Base-by-base conservation (phyloP, 331 rosid genomes). In the Pyracantha coccinea region DNA sequence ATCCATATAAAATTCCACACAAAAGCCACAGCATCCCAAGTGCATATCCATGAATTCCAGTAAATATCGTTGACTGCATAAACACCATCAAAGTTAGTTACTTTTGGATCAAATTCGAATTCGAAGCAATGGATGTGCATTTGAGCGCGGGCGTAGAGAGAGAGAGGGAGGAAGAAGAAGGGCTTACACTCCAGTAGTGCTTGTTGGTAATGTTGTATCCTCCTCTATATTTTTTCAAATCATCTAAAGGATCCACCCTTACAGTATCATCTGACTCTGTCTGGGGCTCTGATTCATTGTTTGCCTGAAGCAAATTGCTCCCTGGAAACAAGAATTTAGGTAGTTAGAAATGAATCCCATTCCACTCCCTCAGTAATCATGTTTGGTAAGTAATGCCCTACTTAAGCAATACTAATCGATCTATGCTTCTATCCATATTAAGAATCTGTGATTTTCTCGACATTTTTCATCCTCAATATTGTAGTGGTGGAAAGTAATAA, bases 161-260 rank as follows among this genome's bases (percentile, higher is more conserved):
- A 41, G 66, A 41, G 57, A 67, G 7, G 32, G 19, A 57, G 29
- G 6, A 32, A 60, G 57, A 57, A 78, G 47, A 75, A 74, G 81
- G 68, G 68, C 67, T 82, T 87, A 90, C 97, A 84, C 85, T 77
- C 97, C 93, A 92, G 86, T 92, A 92, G 41, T 92, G 94, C 84
- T 78, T 85, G 80, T 84, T 88, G 76, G 90, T 83, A 81, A 92
- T 79, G 83, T 83, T 77, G 77, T 77, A 90, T 35, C 93, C 93
- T 83, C 92, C 92, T 81, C 87, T 90, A 66, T 90, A 92, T 68
- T 83, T 87, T 32, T 82, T 85, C 31, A 90, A 88, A 50, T 76
- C 21, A 66, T 90, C 72, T 17, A 73, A 64, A 72, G 96, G 97
- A 78, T 90, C 96, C 58, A 79, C 87, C 72, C 96, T 92, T 17